Evolutionary conservation across 2,329 filamentous ascomycete genomes (phyloP).

Genomic region (Drechslerella dactyloides): DNA sequence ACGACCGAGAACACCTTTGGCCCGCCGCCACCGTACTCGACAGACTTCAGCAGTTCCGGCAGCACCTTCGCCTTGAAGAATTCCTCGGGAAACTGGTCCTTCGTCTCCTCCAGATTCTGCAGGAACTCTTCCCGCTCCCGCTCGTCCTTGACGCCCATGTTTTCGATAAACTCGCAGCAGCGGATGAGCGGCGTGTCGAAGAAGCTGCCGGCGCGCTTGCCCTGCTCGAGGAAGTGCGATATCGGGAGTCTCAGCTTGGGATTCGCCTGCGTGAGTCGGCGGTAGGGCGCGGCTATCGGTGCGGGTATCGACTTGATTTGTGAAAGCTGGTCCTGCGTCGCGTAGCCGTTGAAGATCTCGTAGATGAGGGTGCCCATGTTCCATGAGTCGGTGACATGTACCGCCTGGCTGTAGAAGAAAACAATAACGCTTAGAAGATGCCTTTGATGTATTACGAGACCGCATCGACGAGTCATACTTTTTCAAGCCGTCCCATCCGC

Average conservation of each 20-base stretch:
- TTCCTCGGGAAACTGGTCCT: slow-evolving; percentile 94
- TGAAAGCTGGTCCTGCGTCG: slow-evolving; percentile 76
- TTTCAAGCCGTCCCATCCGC: slow-evolving; percentile 91
- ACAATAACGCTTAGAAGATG: slow-evolving; percentile 6
- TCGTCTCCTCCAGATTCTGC: slow-evolving; percentile 80
- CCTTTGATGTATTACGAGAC: background rate
- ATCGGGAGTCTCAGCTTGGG: slow-evolving; percentile 87
- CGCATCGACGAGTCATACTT: slow-evolving; percentile 66
- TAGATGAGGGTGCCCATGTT: slow-evolving; percentile 82
- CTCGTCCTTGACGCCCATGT: slow-evolving; percentile 83
- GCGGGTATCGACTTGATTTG: slow-evolving; percentile 86
- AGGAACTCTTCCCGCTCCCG: slow-evolving; percentile 84
- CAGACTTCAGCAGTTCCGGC: slow-evolving; percentile 93
- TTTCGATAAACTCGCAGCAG: slow-evolving; percentile 90
- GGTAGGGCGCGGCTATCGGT: slow-evolving; percentile 89
- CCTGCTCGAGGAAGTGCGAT: slow-evolving; percentile 86
- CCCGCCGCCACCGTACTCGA: slow-evolving; percentile 96
- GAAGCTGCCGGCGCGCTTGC: slow-evolving; percentile 79
- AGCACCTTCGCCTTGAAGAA: slow-evolving; percentile 98
- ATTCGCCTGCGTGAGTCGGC: slow-evolving; percentile 83
- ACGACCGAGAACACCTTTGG: slow-evolving; percentile 87
- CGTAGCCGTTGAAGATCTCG: slow-evolving; percentile 90
- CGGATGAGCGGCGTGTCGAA: slow-evolving; percentile 93
- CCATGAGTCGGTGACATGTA: slow-evolving; percentile 79
- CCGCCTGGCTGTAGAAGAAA: slow-evolving; percentile 46